These are phyloP conservation scores for Spencermartinsiella ligniputridi DNA, from an alignment of 1,139 yeast species.

Conservation along the genomic window DNA sequence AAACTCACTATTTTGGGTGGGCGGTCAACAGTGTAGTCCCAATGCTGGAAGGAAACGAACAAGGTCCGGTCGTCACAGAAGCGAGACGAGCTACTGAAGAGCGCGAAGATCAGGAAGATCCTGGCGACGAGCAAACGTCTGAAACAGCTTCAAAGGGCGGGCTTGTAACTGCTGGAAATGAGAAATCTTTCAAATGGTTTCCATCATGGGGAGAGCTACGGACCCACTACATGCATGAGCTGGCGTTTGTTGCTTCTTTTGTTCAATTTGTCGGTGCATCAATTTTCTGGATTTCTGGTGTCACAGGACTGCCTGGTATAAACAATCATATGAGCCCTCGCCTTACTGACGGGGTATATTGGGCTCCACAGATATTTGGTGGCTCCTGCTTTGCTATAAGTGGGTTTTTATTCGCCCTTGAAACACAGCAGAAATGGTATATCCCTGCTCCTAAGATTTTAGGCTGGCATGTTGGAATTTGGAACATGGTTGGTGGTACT, in stretches of 20 bases:
- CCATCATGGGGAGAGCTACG: conserved; percentile 13
- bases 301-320: conserved; percentile 18
- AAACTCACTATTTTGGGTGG: conserved; percentile 15
- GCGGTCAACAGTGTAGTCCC: conserved; percentile 9
- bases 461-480: conserved; percentile 17
- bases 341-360: conserved; percentile 14
- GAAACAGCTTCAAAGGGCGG: not conserved
- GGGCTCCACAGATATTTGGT: conserved; percentile 18
- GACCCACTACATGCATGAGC: conserved; percentile 12
- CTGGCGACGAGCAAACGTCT: not conserved
- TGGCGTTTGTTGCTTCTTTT: conserved; percentile 14
- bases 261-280: conserved; percentile 14
- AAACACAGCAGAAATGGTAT: conserved; percentile 16
- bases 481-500: conserved; percentile 16
- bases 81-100: conserved; percentile 1
- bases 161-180: not conserved
- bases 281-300: conserved; percentile 17
- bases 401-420: conserved; percentile 12
- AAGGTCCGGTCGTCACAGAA: not conserved
- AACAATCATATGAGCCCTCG: conserved; percentile 10
- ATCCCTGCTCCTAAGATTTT: conserved; percentile 12
- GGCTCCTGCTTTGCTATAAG: conserved; percentile 12
- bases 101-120: conserved; percentile 7
- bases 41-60: not conserved
- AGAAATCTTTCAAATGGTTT: conserved; percentile 12